Evolutionary conservation across 768 basidiomycete genomes (phyloP), one percentile per base, ranked within the genome.

Genomic region (Suillus discolor): DNA sequence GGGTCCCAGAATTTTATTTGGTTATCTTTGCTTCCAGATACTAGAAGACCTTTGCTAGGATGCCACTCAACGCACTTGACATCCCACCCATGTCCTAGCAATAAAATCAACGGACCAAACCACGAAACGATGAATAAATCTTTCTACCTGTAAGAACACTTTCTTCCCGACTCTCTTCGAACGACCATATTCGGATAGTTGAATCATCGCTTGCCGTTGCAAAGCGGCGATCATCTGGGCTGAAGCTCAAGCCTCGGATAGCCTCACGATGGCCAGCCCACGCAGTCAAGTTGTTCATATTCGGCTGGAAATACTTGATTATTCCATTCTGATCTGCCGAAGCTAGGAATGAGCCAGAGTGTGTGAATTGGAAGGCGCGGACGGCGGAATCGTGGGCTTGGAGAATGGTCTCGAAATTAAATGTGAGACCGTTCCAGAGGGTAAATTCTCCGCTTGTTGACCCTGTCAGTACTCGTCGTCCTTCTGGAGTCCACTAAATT

Each of bases 1-100:
- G 97, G 97, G 76, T 99, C 97, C 97, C 97, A 99, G 79, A 99
- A 99, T 73, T 99, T 99, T 78, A 99, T 94, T 71, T 94, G 87
- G 77, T 98, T 97, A 78, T 99, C 97, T 78, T 99, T 99, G 71
- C 93, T 94, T 31, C 97, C 97, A 4, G 94, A 96, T 6, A 93
- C 95, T 25, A 99, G 85, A 11, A 99, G 82, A 12, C 97, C 97
- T 78, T 99, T 98, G 0, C 92, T 94, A 6, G 96, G 95, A 79
- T 99, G 97, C 97, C 97, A 99, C 80, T 98, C 92, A 1, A 98
- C 95, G 66, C 95, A 97, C 74, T 96, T 93, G 25, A 99, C 97
- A 72, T 99, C 97, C 96, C 96, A 98, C 6, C 96, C 96, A 71
- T 99, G 97, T n/a, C 96, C 96, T 95, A 47, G 36, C 61, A 23